A percentile compares a stretch with the other conserved stretches of the same genome.
Conservation (phyloP, 139 green algal genomes). For the Volvox africanus region DNA sequence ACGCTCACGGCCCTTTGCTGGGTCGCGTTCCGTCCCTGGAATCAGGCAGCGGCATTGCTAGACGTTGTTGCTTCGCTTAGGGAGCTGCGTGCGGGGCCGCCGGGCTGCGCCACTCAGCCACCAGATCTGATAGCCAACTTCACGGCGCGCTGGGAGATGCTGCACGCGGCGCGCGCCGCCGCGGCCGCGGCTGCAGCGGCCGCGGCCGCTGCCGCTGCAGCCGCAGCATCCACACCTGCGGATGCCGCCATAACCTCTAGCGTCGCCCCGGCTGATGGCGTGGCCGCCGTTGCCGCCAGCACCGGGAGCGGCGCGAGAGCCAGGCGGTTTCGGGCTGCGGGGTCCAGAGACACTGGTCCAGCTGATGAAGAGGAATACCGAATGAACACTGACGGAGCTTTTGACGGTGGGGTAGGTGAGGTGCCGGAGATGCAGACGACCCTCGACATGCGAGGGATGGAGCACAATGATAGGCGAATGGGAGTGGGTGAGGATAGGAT, state of each 20-base stretch:
- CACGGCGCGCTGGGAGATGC: not conserved
- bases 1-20: too few relatives aligned
- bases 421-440: too few relatives aligned
- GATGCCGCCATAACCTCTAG: not conserved
- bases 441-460: too few relatives aligned
- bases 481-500: too few relatives aligned
- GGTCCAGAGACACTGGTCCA: not conserved
- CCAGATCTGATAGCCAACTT: conserved; percentile 34
- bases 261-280: not conserved
- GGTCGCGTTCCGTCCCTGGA: not conserved
- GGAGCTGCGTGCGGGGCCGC: conserved; percentile 13
- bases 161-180: not conserved
- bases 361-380: not conserved
- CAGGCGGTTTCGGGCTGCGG: not conserved
- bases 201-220: not conserved
- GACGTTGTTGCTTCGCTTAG: conserved; percentile 5
- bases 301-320: not conserved
- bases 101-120: not conserved
- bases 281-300: not conserved
- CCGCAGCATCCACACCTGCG: not conserved
- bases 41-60: conserved; percentile 5
- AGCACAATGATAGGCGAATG: too few relatives aligned
- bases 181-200: not conserved
- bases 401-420: too few relatives aligned
- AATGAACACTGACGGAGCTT: not conserved